These are phyloP conservation scores for Pseudogymnoascus sp. DNA, from an alignment of 2,329 filamentous ascomycete genomes.

Conservation along the genomic window DNA sequence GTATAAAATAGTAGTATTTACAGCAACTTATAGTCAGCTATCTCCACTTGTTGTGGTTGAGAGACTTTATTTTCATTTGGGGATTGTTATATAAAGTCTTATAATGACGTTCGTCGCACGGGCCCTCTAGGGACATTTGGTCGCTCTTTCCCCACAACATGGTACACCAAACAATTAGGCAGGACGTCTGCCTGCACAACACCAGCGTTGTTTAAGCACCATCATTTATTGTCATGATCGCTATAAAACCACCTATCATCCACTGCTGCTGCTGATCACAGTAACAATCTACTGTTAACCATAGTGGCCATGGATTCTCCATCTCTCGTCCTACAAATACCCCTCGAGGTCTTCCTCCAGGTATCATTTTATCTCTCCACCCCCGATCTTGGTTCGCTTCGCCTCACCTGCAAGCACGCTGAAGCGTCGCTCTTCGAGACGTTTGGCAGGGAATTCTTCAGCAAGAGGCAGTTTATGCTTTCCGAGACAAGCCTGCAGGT, in stretches of 20 bases:
- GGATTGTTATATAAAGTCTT: background rate
- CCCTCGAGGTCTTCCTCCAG: constrained; percentile 41
- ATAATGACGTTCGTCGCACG: background rate
- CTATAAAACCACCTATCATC: background rate
- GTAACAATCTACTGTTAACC: background rate
- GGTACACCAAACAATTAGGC: background rate
- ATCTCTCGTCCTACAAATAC: constrained; percentile 13
- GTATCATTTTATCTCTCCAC: constrained; percentile 47
- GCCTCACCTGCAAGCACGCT: constrained; percentile 44
- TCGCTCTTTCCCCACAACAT: background rate
- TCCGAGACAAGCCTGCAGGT: constrained; percentile 46
- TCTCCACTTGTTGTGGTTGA: background rate
- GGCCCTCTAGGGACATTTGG: background rate
- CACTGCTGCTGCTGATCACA: background rate
- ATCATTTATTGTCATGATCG: background rate
- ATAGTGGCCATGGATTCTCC: background rate
- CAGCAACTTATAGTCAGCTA: background rate
- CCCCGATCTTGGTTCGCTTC: constrained; percentile 44
- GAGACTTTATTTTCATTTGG: background rate
- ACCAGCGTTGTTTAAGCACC: background rate
- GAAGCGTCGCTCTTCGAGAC: constrained; percentile 45
- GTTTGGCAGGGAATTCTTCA: constrained; percentile 56
- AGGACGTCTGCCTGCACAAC: background rate
- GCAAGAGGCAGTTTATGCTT: constrained; percentile 57
- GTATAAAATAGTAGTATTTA: no score